Evolutionary conservation across 108 stramenopile genomes (phyloP), one percentile per base, ranked within the genome.

Genomic region (Discostella stelligeroides): DNA sequence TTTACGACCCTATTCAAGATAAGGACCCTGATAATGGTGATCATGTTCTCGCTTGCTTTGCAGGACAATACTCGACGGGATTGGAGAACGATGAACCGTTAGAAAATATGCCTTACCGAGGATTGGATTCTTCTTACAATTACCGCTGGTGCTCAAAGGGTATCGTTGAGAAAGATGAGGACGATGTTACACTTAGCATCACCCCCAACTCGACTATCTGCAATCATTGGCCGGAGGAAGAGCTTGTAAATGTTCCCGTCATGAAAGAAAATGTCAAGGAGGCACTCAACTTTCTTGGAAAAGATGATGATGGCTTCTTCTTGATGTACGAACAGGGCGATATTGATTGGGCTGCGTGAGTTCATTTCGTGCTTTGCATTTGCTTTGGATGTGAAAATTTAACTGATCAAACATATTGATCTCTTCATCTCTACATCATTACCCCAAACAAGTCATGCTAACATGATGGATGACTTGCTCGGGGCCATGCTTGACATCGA

Each of bases 251-350:
- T 23, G 76, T 85, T 51, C 85, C 85, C n/a, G 34, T 50, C 7
- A 85, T 85, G 60, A 48, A 41, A 9, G 75, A 82, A 12, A 57
- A 82, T 53, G 75, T 80, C 24, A 63, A 80, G 27, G 85, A 65
- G 15, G 85, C 85, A 28, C 48, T 85, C 14, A 63, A 85, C 12
- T 85, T 85, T 63, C 63, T 85, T n/a, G 60, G 78, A 25, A 85
- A 85, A 54, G 85, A 85, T 30, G 79, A 85, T 20, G 82, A 85
- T 66, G 82, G 82, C n/a, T 86, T 83, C 76, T 86, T 86, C 61
- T 38, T 86, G 40, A 83, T 86, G 85, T 75, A 73, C 50, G 85
- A 86, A 60, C 85, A 86, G 60, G 85, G 85, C n/a, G 85, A 86
- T 68, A 68, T 61, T 73, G 85, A 86, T 65, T 86, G 85, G 85